These are phyloP conservation scores for Logfia minima DNA, from an alignment of 129 eudicot genomes.

Conservation along the genomic window DNA sequence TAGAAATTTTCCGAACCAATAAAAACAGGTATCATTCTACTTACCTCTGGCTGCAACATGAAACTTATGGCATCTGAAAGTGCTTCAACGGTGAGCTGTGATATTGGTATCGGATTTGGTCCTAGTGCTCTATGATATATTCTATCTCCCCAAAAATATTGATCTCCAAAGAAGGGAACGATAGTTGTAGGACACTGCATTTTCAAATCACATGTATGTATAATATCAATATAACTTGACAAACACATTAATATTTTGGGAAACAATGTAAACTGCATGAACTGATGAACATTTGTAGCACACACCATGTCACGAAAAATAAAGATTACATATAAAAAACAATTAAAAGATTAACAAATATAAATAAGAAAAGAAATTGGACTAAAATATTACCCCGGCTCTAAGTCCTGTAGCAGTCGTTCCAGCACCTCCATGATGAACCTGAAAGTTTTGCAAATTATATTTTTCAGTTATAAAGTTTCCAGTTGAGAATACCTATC, in stretches of 20 bases:
- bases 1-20: neutral
- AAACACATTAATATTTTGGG: neutral
- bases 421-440: conserved; percentile 99
- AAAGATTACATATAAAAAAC: neutral
- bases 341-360: neutral
- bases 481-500: neutral
- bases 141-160: conserved; percentile 96
- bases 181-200: conserved; percentile 95
- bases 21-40: neutral
- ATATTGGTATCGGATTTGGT: conserved; percentile 86
- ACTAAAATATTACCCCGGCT: conserved; percentile 69
- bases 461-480: neutral
- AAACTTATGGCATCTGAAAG: conserved; percentile 74
- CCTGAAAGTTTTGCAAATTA: conserved; percentile 41
- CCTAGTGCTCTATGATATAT: conserved; percentile 79
- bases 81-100: conserved; percentile 65
- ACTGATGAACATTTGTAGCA: neutral
- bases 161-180: conserved; percentile 96
- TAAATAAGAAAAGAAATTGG: neutral
- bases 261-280: neutral
- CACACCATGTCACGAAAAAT: neutral
- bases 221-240: conserved; percentile 6
- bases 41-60: conserved; percentile 96
- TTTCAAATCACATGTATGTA: neutral
- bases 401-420: conserved; percentile 93